Evolutionary conservation across 2,329 filamentous ascomycete genomes (phyloP).

Genomic region (Apiospora sp.): DNA sequence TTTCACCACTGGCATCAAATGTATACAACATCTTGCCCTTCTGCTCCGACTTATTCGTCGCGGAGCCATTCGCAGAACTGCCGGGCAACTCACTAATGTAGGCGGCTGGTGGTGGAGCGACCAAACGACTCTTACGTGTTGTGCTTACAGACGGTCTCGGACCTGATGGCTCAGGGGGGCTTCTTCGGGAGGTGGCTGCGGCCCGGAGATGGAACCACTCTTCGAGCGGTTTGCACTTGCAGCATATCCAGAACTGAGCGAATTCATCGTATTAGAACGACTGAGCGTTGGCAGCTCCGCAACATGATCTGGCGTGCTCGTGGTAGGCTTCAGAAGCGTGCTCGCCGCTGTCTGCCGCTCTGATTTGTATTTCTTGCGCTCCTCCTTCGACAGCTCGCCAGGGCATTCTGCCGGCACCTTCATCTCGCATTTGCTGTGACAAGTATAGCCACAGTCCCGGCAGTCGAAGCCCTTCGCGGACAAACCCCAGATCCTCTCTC

Average conservation of each 20-base stretch:
- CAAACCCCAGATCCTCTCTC: slow-evolving; percentile 95
- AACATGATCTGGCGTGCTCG: slow-evolving; percentile 57
- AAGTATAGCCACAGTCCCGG: slow-evolving; percentile 95
- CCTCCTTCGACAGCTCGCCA: slow-evolving; percentile 91
- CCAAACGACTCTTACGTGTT: slow-evolving; percentile 71
- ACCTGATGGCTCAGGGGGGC: slow-evolving; percentile 52
- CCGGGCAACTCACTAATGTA: slow-evolving; percentile 77
- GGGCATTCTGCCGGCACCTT: slow-evolving; percentile 97
- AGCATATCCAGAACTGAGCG: slow-evolving; percentile 86
- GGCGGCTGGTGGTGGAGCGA: slow-evolving; percentile 85
- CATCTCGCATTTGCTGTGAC: slow-evolving; percentile 98
- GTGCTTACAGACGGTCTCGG: slow-evolving; percentile 57
- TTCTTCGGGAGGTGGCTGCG: slow-evolving; percentile 60
- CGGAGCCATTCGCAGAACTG: slow-evolving; percentile 53
- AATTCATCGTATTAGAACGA: slow-evolving; percentile 88
- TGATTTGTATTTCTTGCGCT: slow-evolving; percentile 91
- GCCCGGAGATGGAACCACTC: slow-evolving; percentile 59
- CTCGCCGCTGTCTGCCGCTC: slow-evolving; percentile 84
- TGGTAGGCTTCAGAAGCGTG: slow-evolving; percentile 58
- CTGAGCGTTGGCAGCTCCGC: slow-evolving; percentile 74
- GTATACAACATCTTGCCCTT: slow-evolving; percentile 89
- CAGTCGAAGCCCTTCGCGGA: slow-evolving; percentile 98
- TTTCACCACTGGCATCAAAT: slow-evolving; percentile 82
- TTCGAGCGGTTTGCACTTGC: slow-evolving; percentile 80
- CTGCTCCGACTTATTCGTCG: slow-evolving; percentile 56